Evolutionary conservation across 169 alveolate species (phyloP), one percentile per base, ranked within the genome.

Genomic region (Plasmodium sp.): DNA sequence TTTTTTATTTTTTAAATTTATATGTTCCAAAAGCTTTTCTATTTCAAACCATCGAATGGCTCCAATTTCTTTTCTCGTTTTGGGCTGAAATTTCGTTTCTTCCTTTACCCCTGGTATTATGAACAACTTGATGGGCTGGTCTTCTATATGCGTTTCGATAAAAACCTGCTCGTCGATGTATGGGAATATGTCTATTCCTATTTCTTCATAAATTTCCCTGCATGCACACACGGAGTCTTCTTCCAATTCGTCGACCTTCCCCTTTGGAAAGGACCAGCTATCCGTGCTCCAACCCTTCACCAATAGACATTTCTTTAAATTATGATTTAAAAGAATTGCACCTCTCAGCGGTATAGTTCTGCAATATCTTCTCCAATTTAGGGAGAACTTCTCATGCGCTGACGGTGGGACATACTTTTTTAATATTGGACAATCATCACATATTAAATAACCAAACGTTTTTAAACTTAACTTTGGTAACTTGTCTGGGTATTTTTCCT

Each of bases 191-290:
- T 98, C 98, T 10, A 98, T 84, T 39, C 99, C 99, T 27, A 98
- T 97, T 95, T 98, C 99, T 97, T 98, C 99, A 84, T 94, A 77
- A 41, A 98, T 97, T 94, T 98, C 99, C 56, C 99, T 96, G 34
- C 96, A 96, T 9, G 99, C 99, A 62, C 99, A 98, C n/a, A 93
- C 96, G 39, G 96, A 96, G 86, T 98, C 99, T 36, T 92, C 96
- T 96, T 98, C 99, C 79, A 86, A 95, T 92, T 98, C 99, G 92
- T 98, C 99, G 58, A 97, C 97, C 90, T 98, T 98, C 36, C 99
- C 99, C 72, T 98, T 97, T 6, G 99, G 99, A 92, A 98, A 98
- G 88, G 97, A 94, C 98, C 98, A 98, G 75, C 94, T 90, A 71
- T 94, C 94, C 54, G 99, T 97, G 41, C 96, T 95, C 98, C 97